Percentiles rank a stretch among this genome's conserved stretches.
phyloP scores from a whole-genome alignment of 2,329 filamentous ascomycete genomes.

The Didymella pomorum region DNA sequence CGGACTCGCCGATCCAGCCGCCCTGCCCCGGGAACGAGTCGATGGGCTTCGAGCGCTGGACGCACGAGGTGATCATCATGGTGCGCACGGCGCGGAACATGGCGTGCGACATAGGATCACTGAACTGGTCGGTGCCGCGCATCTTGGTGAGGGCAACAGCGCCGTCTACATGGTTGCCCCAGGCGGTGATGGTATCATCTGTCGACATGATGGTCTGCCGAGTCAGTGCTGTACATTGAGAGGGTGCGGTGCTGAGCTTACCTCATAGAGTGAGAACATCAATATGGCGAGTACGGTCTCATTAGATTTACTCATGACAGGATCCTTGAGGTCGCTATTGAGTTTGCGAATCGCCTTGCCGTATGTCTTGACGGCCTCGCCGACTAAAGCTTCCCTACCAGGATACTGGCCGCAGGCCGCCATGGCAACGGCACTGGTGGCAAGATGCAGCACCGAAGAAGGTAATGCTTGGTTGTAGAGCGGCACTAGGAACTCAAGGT shows the following conservation, averaged over 20 bases:
- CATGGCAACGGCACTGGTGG: constrained; percentile 51
- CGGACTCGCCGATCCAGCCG: constrained; percentile 46
- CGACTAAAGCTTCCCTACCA: constrained; percentile 42
- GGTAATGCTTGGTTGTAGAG: constrained; percentile 47
- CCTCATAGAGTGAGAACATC: constrained; percentile 54
- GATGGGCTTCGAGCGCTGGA: constrained; percentile 51
- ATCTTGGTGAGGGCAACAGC: constrained; percentile 51
- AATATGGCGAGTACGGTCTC: constrained; percentile 52
- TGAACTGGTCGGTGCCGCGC: constrained; percentile 51
- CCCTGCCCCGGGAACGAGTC: constrained; percentile 48
- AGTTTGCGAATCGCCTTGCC: constrained; percentile 50
- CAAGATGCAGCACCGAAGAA: constrained; percentile 51
- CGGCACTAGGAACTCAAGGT: constrained; percentile 50
- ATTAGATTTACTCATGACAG: constrained; percentile 46
- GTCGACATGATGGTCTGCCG: constrained; percentile 50
- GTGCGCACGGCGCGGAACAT: constrained; percentile 53
- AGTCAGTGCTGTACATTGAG: not conserved
- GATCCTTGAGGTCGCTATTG: constrained; percentile 49
- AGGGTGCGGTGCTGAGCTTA: constrained; percentile 29
- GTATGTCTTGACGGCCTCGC: constrained; percentile 47
- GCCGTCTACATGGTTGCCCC: constrained; percentile 53
- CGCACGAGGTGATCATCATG: constrained; percentile 53
- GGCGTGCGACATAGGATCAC: constrained; percentile 47
- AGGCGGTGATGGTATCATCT: constrained; percentile 48
- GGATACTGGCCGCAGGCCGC: constrained; percentile 51